Conservation (phyloP, 2,329 filamentous ascomycete genomes). For the Cladorrhinum sp. region DNA sequence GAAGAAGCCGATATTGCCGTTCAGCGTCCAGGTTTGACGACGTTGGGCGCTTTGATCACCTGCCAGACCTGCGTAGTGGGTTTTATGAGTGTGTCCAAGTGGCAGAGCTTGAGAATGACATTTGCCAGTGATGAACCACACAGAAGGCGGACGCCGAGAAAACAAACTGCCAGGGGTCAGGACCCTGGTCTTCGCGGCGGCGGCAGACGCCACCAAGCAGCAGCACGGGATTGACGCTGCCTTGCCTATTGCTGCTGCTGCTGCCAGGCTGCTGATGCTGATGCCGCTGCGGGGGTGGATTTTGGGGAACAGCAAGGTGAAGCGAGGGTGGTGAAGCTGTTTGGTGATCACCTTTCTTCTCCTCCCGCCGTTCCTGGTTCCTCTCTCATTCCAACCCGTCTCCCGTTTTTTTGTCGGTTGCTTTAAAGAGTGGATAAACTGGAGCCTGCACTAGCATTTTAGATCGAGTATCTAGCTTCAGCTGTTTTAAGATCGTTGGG, state of each 20-base stretch:
- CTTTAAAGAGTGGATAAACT: no score
- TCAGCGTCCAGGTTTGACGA: not conserved
- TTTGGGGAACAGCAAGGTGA: not conserved
- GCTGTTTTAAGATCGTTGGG: not conserved
- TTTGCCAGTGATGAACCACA: not conserved
- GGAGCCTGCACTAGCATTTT: not conserved
- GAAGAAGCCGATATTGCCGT: not conserved
- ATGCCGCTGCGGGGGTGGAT: no score
- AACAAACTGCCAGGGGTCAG: not conserved
- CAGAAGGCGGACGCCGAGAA: not conserved
- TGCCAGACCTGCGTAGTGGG: not conserved
- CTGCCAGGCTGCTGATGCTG: not conserved
- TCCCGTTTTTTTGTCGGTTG: no score
- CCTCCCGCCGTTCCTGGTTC: no score
- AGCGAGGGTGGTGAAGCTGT: not conserved
- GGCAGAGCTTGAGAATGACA: not conserved
- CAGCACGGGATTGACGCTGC: not conserved
- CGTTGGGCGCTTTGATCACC: not conserved
- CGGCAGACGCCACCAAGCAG: not conserved
- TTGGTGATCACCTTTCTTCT: not conserved
- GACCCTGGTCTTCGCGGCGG: not conserved
- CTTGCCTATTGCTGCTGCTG: not conserved
- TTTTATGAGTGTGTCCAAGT: no score
- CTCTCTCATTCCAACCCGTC: not conserved
- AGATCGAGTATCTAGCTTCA: not conserved